phyloP scores from a whole-genome alignment of 1,284 basidiomycete genomes.

The Rhodotorula sp. region DNA sequence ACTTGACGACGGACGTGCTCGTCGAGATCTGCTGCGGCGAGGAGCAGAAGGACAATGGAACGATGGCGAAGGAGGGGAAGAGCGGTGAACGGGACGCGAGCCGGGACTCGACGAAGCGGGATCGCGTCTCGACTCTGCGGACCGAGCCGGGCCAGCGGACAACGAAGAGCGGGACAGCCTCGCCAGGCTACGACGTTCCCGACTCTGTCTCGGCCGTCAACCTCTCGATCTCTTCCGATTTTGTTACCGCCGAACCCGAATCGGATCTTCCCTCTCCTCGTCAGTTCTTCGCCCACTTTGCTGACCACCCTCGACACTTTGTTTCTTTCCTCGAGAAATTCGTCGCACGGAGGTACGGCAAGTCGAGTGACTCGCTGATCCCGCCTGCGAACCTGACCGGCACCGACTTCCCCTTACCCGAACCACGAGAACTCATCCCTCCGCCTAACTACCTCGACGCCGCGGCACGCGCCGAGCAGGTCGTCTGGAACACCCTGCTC shows the following conservation, averaged over 20 bases:
- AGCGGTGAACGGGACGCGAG: not conserved
- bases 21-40: conserved; percentile 84
- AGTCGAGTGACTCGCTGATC: conserved; percentile 59
- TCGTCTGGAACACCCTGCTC: conserved; percentile 93
- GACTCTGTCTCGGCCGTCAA: not conserved
- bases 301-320: conserved; percentile 82
- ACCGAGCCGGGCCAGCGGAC: not conserved
- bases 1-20: conserved; percentile 83
- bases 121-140: not conserved
- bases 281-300: conserved; percentile 90
- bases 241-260: conserved; percentile 71
- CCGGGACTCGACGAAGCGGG: not conserved
- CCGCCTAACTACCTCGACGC: conserved; percentile 54
- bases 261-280: conserved; percentile 68
- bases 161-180: not conserved
- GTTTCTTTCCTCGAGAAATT: conserved; percentile 86
- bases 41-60: not conserved
- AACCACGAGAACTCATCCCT: conserved; percentile 23
- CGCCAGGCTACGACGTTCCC: conserved; percentile 19
- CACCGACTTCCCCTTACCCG: conserved; percentile 7
- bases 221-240: conserved; percentile 45
- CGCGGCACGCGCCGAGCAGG: conserved; percentile 70
- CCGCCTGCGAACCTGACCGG: not conserved
- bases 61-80: not conserved
- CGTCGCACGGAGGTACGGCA: conserved; percentile 75